Evolutionary conservation across 257 asterid species (phyloP).

Genomic region (Gentiana macrophylla): DNA sequence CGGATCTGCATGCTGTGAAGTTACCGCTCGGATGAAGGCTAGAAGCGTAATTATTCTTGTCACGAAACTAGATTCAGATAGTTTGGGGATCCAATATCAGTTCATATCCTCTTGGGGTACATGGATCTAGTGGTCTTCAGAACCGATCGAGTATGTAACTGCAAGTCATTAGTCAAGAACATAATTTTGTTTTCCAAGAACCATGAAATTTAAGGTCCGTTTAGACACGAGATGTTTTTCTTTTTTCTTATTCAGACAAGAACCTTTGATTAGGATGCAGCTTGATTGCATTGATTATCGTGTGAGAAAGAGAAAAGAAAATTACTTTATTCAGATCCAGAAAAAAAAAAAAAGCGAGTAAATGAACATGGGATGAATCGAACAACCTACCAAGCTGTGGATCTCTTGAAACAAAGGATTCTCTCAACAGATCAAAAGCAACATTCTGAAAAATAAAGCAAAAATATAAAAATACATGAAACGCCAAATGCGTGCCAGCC

Average conservation of each 20-base stretch:
- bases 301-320: too few relatives aligned
- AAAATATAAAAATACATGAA: not conserved
- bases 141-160: slow-evolving; percentile 43
- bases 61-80: slow-evolving; percentile 30
- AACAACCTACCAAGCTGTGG: slow-evolving; percentile 34
- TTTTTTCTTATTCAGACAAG: too few relatives aligned
- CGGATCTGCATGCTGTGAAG: slow-evolving; percentile 84
- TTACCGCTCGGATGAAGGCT: slow-evolving; percentile 69
- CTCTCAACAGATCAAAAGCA: slow-evolving; percentile 70
- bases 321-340: too few relatives aligned
- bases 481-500: not conserved
- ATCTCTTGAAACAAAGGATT: slow-evolving; percentile 39
- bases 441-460: slow-evolving; percentile 59
- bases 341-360: not conserved
- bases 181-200: too few relatives aligned
- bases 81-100: slow-evolving; percentile 26
- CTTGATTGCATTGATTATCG: too few relatives aligned
- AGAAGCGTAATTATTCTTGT: slow-evolving; percentile 32
- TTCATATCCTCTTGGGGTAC: slow-evolving; percentile 81
- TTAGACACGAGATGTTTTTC: too few relatives aligned
- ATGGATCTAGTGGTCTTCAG: slow-evolving; percentile 60
- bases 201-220: too few relatives aligned
- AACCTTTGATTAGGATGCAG: too few relatives aligned
- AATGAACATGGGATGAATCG: not conserved
- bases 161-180: too few relatives aligned